These are phyloP conservation scores for Evernia prunastri DNA, from an alignment of 495 filamentous ascomycete genomes.

Conservation along the genomic window DNA sequence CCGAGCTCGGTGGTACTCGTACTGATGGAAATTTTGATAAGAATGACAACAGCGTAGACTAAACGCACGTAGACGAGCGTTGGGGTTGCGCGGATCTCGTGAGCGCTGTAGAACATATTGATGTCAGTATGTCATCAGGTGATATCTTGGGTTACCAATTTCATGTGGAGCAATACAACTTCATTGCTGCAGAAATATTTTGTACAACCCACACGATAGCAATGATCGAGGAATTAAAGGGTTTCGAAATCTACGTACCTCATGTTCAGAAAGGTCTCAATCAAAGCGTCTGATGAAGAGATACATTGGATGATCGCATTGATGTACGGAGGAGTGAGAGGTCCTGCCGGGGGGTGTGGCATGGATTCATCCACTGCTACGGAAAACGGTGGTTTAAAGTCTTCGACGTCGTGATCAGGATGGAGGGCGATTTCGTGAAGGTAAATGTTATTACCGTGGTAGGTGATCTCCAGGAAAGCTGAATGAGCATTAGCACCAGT, in stretches of 20 bases:
- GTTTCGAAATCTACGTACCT: background rate
- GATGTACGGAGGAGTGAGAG: constrained; percentile 28
- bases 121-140: background rate
- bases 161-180: background rate
- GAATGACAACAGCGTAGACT: constrained; percentile 31
- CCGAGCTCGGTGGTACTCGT: constrained; percentile 32
- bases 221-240: background rate
- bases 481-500: constrained; percentile 4
- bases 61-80: constrained; percentile 33
- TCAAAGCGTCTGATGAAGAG: constrained; percentile 30
- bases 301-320: constrained; percentile 33
- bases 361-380: constrained; percentile 23
- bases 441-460: constrained; percentile 31
- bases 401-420: constrained; percentile 34
- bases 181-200: background rate
- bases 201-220: background rate
- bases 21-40: constrained; percentile 36
- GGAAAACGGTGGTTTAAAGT: constrained; percentile 28
- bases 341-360: constrained; percentile 20
- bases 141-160: background rate
- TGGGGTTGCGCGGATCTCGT: constrained; percentile 28
- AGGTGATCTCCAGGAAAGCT: constrained; percentile 21
- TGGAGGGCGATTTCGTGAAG: constrained; percentile 37
- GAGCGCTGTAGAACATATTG: background rate
- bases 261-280: constrained; percentile 32